Evolutionary conservation across 73 alveolate genomes (phyloP).

Genomic region (Paramecium sonneborni): DNA sequence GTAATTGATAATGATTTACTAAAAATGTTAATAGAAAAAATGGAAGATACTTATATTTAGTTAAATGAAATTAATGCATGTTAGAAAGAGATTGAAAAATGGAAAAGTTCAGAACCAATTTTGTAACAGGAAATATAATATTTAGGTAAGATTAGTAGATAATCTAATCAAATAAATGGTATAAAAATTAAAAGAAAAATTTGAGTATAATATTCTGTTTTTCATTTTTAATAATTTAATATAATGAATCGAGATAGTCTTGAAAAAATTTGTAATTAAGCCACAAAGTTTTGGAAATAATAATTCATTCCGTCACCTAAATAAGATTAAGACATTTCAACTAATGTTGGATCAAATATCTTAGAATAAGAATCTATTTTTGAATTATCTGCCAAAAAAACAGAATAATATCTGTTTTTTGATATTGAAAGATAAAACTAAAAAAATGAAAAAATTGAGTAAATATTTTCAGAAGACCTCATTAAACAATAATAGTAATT

Average conservation of each 20-base stretch:
- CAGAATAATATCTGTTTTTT: not conserved
- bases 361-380: not conserved
- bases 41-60: slow-evolving; percentile 26
- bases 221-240: not conserved
- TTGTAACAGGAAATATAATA: not conserved
- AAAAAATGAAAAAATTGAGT: not conserved
- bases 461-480: not conserved
- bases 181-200: not conserved
- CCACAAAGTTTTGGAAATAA: not conserved
- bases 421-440: not conserved
- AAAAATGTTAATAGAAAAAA: slow-evolving; percentile 17
- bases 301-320: not conserved
- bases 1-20: not conserved
- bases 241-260: not conserved
- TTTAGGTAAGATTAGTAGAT: not conserved
- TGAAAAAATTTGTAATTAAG: not conserved
- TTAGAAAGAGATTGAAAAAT: slow-evolving; percentile 15
- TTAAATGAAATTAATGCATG: slow-evolving; percentile 10
- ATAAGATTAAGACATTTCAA: not conserved
- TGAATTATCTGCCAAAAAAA: not conserved
- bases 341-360: not conserved
- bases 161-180: not conserved
- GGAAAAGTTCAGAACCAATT: slow-evolving; percentile 1
- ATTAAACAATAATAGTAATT: not conserved
- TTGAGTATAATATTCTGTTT: not conserved